phyloP scores from a whole-genome alignment of 2,329 filamentous ascomycete species.

The Chaetomium strumarium region DNA sequence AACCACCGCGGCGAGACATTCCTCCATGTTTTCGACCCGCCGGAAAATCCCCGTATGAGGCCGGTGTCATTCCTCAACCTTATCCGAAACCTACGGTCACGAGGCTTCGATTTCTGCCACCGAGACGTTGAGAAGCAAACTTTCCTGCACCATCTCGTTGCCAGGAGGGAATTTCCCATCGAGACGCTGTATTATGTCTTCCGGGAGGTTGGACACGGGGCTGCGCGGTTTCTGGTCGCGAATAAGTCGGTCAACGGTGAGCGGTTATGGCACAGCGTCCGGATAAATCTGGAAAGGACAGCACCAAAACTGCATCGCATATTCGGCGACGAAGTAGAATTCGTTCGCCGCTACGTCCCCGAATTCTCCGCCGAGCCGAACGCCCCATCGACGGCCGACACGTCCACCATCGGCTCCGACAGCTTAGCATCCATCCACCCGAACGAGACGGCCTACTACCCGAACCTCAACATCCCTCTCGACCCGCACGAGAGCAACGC shows the following conservation, averaged over 20 bases:
- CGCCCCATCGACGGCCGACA: constrained; percentile 21
- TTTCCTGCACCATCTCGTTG: constrained; percentile 23
- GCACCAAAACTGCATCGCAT: constrained; percentile 24
- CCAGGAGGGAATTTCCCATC: constrained; percentile 23
- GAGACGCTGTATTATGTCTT: constrained; percentile 24
- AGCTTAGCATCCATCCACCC: constrained; percentile 18
- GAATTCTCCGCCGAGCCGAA: constrained; percentile 23
- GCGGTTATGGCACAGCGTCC: constrained; percentile 24
- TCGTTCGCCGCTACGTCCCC: constrained; percentile 25
- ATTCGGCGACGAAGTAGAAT: constrained; percentile 26
- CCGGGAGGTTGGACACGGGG: constrained; percentile 23
- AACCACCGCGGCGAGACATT: constrained; percentile 26
- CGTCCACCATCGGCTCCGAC: constrained; percentile 23
- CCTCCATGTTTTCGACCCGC: constrained; percentile 26
- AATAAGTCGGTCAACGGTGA: constrained; percentile 22
- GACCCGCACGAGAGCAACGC: constrained; percentile 21
- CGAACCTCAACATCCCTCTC: background rate
- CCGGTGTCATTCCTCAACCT: constrained; percentile 25
- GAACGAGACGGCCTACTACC: background rate
- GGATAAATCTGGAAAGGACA: constrained; percentile 20
- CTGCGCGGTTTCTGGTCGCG: constrained; percentile 25
- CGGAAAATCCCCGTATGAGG: constrained; percentile 19
- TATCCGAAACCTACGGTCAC: constrained; percentile 21
- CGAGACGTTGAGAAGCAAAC: constrained; percentile 24
- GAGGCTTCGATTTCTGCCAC: constrained; percentile 26